Evolutionary conservation across 169 alveolate species (phyloP).

Genomic region (Plasmodium cynomolgi): DNA sequence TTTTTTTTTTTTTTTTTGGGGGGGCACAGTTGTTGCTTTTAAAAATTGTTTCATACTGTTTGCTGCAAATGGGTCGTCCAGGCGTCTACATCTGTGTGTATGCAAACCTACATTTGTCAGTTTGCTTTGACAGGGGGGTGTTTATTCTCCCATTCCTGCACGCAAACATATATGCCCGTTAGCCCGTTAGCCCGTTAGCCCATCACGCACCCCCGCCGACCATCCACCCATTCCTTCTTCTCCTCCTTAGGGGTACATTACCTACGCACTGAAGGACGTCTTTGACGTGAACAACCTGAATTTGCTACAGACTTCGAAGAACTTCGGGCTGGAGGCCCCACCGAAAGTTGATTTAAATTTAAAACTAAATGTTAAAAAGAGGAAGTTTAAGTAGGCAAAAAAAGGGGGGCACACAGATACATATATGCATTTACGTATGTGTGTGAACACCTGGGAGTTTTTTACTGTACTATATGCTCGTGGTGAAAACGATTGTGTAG

Average conservation of each 20-base stretch:
- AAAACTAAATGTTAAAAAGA: conserved; percentile 82
- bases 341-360: conserved; percentile 96
- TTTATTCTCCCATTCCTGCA: not conserved
- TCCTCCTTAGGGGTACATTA: conserved; percentile 91
- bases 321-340: conserved; percentile 96
- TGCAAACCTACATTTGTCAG: conserved; percentile 10
- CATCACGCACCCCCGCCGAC: not conserved
- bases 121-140: not conserved
- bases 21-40: not conserved
- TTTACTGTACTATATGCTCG: not conserved
- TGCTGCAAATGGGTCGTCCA: not conserved
- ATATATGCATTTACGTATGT: not conserved
- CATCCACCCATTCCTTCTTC: not conserved
- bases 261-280: conserved; percentile 96
- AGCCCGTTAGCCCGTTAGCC: not conserved
- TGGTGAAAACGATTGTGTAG: not conserved
- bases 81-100: conserved; percentile 47
- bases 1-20: conserved; percentile 19
- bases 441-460: not conserved
- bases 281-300: conserved; percentile 97
- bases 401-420: not conserved
- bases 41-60: not conserved
- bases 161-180: not conserved
- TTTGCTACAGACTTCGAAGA: conserved; percentile 93
- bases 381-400: conserved; percentile 49